phyloP scores from a whole-genome alignment of 345 rosid species.

The Citrus hindsii region DNA sequence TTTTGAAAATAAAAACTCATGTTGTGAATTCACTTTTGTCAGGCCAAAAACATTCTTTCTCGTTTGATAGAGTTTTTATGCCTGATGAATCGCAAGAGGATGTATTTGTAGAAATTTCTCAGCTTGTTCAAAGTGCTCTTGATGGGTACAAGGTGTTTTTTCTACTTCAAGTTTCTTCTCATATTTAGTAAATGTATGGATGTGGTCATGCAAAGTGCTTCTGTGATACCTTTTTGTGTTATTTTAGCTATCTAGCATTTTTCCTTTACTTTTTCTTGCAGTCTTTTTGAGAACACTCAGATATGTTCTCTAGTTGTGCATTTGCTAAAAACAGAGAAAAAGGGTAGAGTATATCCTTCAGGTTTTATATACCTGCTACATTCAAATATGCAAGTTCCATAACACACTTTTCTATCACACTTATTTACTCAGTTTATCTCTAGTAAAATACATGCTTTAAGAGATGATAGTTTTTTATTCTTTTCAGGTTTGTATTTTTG shows the following conservation, averaged over 20 bases:
- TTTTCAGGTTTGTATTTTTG: constrained; percentile 88
- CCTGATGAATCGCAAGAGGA: constrained; percentile 78
- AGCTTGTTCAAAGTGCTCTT: constrained; percentile 97
- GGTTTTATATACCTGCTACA: background rate
- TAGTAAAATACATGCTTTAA: background rate
- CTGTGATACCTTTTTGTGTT: background rate
- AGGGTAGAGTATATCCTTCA: background rate
- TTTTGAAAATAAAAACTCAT: constrained; percentile 3
- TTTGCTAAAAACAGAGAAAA: background rate
- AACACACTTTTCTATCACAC: background rate
- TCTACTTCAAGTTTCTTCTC: background rate
- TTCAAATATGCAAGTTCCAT: background rate
- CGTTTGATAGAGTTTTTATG: constrained; percentile 80
- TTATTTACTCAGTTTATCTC: background rate
- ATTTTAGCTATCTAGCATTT: background rate
- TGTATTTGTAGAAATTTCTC: constrained; percentile 89
- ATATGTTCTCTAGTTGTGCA: background rate
- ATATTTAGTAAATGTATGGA: background rate
- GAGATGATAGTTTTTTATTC: constrained; percentile 7
- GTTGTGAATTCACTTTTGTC: constrained; percentile 16
- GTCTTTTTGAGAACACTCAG: background rate
- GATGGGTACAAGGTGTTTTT: constrained; percentile 92
- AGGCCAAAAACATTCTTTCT: constrained; percentile 88
- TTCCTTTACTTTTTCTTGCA: background rate
- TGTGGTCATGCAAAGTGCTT: background rate